Evolutionary conservation across 345 rosid species (phyloP).

Genomic region (Brassica nigra): DNA sequence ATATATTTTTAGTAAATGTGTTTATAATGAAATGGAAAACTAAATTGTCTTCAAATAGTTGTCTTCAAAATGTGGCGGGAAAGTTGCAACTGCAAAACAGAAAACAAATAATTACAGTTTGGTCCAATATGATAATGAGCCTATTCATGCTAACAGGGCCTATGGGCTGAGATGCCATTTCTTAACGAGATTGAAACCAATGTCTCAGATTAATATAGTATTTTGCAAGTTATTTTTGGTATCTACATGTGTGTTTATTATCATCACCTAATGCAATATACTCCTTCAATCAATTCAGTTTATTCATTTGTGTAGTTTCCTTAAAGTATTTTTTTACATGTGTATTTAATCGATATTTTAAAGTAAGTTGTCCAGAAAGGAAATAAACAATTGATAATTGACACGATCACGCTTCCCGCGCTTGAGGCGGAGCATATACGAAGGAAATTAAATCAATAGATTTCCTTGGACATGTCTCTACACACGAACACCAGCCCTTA

Average conservation of each 20-base stretch:
- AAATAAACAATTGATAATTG: not conserved
- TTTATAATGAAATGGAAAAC: not conserved
- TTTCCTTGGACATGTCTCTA: not conserved
- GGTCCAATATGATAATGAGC: not conserved
- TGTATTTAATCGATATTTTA: not conserved
- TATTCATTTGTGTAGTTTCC: not conserved
- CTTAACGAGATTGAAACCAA: not conserved
- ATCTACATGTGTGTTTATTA: no score
- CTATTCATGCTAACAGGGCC: not conserved
- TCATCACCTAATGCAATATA: not conserved
- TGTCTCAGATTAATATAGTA: not conserved
- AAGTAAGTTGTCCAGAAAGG: not conserved
- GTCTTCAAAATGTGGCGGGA: constrained; percentile 16
- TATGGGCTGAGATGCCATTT: not conserved
- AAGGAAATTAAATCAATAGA: not conserved
- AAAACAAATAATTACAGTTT: not conserved
- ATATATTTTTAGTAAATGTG: not conserved
- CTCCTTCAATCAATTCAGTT: not conserved
- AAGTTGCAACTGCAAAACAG: constrained; percentile 2
- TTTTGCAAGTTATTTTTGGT: no score
- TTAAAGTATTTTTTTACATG: not conserved
- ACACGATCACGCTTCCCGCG: not conserved
- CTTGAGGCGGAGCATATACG: not conserved
- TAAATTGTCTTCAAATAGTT: not conserved
- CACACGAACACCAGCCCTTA: no score